These are phyloP conservation scores for Chrysoporthe cubensis DNA, from an alignment of 2,329 filamentous ascomycete species.

Conservation along the genomic window DNA sequence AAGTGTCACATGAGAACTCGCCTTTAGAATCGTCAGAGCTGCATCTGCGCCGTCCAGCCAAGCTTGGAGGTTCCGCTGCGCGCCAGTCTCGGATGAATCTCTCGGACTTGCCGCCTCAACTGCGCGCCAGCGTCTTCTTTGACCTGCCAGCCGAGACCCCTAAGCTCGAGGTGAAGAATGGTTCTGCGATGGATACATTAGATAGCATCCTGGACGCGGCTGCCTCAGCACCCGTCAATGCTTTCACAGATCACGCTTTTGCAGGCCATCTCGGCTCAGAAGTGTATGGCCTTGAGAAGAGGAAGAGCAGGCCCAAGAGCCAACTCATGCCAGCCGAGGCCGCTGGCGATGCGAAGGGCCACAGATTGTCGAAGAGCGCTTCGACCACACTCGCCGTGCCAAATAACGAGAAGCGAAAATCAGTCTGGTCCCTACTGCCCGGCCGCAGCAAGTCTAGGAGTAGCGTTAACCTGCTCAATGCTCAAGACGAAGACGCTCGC, in stretches of 20 bases:
- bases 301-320: slow-evolving; percentile 44
- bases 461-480: slow-evolving; percentile 26
- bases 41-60: slow-evolving; percentile 36
- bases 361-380: slow-evolving; percentile 35
- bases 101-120: slow-evolving; percentile 73
- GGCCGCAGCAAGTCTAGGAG: slow-evolving; percentile 32
- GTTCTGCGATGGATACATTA: slow-evolving; percentile 85
- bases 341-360: slow-evolving; percentile 19
- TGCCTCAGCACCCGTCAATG: slow-evolving; percentile 81
- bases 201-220: slow-evolving; percentile 93
- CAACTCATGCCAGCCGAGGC: slow-evolving; percentile 21
- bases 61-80: slow-evolving; percentile 39
- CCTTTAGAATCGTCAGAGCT: slow-evolving; percentile 18
- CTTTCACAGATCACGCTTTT: slow-evolving; percentile 88
- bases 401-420: slow-evolving; percentile 29
- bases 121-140: slow-evolving; percentile 91
- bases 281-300: slow-evolving; percentile 69
- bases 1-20: slow-evolving; percentile 30
- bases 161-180: slow-evolving; percentile 65
- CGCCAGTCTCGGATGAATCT: slow-evolving; percentile 46
- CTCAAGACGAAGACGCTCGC: slow-evolving; percentile 28
- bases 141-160: slow-evolving; percentile 65
- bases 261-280: slow-evolving; percentile 76
- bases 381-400: slow-evolving; percentile 27
- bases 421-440: slow-evolving; percentile 31